Evolutionary conservation across 2,329 filamentous ascomycete species (phyloP).

Genomic region (Phyllosticta paracitricarpa): DNA sequence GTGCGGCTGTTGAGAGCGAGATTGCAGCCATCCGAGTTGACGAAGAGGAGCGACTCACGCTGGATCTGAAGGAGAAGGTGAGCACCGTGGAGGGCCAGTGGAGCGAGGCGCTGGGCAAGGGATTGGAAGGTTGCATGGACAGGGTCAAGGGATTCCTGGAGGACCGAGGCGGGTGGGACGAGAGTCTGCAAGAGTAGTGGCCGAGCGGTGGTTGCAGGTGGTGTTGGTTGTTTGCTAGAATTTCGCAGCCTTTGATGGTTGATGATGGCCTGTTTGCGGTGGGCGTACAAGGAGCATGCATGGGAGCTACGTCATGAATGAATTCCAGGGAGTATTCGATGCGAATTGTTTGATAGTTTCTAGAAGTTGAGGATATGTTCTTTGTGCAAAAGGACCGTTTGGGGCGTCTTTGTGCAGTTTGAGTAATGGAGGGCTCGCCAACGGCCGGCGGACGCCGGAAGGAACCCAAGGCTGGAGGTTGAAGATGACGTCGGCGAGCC

Average conservation of each 20-base stretch:
- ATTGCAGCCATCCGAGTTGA: constrained; percentile 50
- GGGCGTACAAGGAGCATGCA: background rate
- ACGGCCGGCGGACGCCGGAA: no score
- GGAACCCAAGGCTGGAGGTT: background rate
- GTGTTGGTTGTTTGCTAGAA: background rate
- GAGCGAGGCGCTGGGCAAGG: constrained; percentile 73
- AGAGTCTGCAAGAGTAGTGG: constrained; percentile 38
- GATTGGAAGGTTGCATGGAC: constrained; percentile 62
- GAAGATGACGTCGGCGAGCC: background rate
- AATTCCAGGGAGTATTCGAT: background rate
- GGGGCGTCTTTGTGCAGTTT: background rate
- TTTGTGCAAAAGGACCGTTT: background rate
- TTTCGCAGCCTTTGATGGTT: background rate
- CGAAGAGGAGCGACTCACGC: constrained; percentile 64
- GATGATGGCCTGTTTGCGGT: background rate
- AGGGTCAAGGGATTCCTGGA: constrained; percentile 64
- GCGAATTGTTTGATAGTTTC: background rate
- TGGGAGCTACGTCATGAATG: background rate
- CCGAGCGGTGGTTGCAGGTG: background rate
- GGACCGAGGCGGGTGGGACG: constrained; percentile 80
- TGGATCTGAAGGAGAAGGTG: constrained; percentile 89
- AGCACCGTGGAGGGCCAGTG: constrained; percentile 84
- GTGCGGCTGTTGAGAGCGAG: constrained; percentile 33
- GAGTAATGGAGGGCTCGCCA: background rate
- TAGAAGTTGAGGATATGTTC: background rate